Evolutionary conservation across 306 rosid species (phyloP).

Genomic region (Medicago lupulina): DNA sequence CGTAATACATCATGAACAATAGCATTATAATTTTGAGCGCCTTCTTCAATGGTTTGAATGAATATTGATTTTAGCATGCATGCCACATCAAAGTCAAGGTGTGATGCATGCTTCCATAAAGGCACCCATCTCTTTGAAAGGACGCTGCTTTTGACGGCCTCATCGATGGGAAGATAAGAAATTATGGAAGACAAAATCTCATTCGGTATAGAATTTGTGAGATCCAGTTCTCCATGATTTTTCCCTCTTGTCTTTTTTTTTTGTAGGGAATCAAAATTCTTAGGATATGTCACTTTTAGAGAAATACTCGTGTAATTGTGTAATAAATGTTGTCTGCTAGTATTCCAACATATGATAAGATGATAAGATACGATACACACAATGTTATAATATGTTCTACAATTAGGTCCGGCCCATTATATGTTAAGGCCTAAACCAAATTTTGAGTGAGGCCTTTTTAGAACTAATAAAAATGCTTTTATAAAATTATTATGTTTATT

Average conservation of each 20-base stretch:
- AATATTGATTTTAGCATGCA: background rate
- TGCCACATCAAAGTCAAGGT: background rate
- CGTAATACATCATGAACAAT: background rate
- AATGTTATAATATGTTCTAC: too few species aligned
- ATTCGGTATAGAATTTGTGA: background rate
- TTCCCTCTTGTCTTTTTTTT: background rate
- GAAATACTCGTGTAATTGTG: background rate
- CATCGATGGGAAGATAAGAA: background rate
- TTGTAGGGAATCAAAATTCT: background rate
- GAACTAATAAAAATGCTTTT: too few species aligned
- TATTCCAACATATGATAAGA: background rate
- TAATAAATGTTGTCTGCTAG: background rate
- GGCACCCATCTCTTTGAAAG: slow-evolving; percentile 6
- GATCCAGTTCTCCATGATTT: background rate
- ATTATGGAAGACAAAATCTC: background rate
- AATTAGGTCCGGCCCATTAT: too few species aligned
- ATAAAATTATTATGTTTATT: too few species aligned
- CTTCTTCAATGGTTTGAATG: background rate
- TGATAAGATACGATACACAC: too few species aligned
- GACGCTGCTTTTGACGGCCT: background rate
- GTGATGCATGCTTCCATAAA: background rate
- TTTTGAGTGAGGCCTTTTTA: too few species aligned
- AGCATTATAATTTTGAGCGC: background rate
- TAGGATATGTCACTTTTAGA: background rate
- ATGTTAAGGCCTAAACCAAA: too few species aligned